Conservation (phyloP, 2,329 filamentous ascomycete species). For the Trichoderma aggressivum region DNA sequence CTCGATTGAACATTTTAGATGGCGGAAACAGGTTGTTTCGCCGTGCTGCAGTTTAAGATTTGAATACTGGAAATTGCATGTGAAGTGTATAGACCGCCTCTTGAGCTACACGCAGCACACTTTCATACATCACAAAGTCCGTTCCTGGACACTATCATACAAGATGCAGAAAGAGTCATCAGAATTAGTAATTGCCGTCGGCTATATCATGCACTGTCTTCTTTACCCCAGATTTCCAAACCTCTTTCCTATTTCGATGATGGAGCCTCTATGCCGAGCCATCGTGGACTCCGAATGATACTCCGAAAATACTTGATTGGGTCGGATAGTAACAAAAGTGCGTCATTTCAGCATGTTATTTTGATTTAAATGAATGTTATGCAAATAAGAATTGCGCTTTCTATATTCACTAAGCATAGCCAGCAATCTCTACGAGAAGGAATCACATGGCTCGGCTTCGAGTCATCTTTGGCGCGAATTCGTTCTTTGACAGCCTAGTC, state of each 20-base stretch:
- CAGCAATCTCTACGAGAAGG: not conserved
- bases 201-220: not conserved
- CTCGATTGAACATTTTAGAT: not conserved
- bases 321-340: too few species aligned
- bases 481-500: not conserved
- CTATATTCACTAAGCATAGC: not conserved
- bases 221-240: not conserved
- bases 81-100: not conserved
- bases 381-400: not conserved
- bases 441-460: not conserved
- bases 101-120: not conserved
- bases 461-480: not conserved
- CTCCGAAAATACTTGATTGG: slow-evolving; percentile 3
- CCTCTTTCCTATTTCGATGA: slow-evolving; percentile 1
- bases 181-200: not conserved
- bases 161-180: not conserved
- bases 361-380: too few species aligned
- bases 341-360: not conserved
- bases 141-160: not conserved
- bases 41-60: too few species aligned
- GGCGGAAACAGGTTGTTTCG: not conserved
- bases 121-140: not conserved
- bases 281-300: not conserved
- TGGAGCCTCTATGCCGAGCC: not conserved
- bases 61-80: not conserved